Base-by-base conservation (phyloP, 495 filamentous ascomycete species). In the Copromyces sp. region DNA sequence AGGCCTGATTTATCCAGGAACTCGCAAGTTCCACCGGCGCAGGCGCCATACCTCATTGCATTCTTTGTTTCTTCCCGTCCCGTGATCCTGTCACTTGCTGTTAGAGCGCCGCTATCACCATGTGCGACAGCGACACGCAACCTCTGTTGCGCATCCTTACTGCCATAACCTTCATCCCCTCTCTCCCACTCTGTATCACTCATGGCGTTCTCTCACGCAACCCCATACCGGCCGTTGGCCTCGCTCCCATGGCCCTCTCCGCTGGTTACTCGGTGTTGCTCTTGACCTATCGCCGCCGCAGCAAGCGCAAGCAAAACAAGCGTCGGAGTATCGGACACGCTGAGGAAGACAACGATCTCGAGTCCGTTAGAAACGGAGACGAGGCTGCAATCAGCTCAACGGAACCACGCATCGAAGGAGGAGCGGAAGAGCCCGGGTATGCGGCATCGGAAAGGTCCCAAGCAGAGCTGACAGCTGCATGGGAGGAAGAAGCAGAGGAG, bases 151-250 rank as follows among this genome's bases (percentile, higher is more conserved):
- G 82, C 72, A 77, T 80, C 20, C 80, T 83, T 53, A 81, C 83
- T 41, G 78, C 80, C 69, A 78, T 83, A 69, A 80, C 85, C 71
- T 86, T 89, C 77, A 75, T 88, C 12, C 86, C 86, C 59, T 86
- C 86, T 68, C 87, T 89, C 72, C 83, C 84, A 4, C 81, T 83
- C n/a, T 80, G 78, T 45, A 71, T 85, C 68, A 74, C 78, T 3
- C 78, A 83, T 76, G 86, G 76, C 81, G 79, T 75, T 73, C 79
- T 82, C 41, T 81, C 83, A 38, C 32, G 71, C 20, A 75, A 75
- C 68, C 68, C 77, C 32, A 70, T 81, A n/a, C 83, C 83, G 4
- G 82, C 82, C 8, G 77, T 84, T 44, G 82, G 83, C 11, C 74
- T 84, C 9, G 71, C 78, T n/a, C 83, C 83, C 5, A 80, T 82